Base-by-base conservation (phyloP, 2,329 filamentous ascomycete species). In the Aspergillus sp. region DNA sequence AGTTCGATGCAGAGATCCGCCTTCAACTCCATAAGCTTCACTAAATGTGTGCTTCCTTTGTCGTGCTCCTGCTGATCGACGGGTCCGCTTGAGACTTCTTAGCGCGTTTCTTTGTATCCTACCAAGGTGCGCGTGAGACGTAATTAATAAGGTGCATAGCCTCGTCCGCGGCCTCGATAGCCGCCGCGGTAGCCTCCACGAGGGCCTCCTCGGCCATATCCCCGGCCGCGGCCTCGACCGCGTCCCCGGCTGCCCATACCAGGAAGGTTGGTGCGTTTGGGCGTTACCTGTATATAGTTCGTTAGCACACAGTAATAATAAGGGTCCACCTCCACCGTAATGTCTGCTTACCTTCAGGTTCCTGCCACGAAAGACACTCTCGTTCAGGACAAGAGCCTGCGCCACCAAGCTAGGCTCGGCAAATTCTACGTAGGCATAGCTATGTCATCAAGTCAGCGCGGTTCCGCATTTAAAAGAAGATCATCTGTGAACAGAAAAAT, bases 401-500 rank as follows among this genome's bases (percentile, higher is more conserved):
- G 91, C 91, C 62, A 99, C 93, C 61, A 97, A 83, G 76, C 87
- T 93, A 49, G 95, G 92, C 79, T 98, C 95, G 60, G 91, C 89
- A 73, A 99, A 99, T 78, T 99, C 95, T 69, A 99, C 95, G 78
- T 99, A 99, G 71, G 95, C 95, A 79, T 99, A 99, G 64, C 93
- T 97, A 77, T 75, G 77, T 7, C 35, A 55, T 53, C 37, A 14
- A 37, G 43, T 70, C 56, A 69, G 63, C 57, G 63, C 39, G 15
- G 51, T 15, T 39, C 25, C 6, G 60, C 46, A 60, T 56, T 66
- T 64, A 58, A 46, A 51, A 55, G 11, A 45, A 52, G 12, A 23
- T n/a, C 52, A 2, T 9, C 23, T 9, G 3, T 2, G 15, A n/a
- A n/a, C 12, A n/a, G 4, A 15, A 3, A 14, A 37, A 37, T 37